Conservation (phyloP, 768 basidiomycete species). For the Leccinum rimulosum region DNA sequence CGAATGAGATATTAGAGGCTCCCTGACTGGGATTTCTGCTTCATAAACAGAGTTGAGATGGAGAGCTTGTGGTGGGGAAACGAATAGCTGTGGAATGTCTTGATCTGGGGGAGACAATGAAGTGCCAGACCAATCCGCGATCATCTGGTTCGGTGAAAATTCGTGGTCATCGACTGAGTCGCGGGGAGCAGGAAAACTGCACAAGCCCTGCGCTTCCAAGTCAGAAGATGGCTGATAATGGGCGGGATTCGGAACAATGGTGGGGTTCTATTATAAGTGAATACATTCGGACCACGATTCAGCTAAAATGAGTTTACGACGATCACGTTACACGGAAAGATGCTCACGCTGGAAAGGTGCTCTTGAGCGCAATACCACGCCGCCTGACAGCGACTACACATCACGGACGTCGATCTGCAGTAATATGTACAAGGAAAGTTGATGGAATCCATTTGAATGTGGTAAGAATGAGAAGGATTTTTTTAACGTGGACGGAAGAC, state of each 20-base stretch:
- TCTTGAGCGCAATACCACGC: conserved; percentile 82
- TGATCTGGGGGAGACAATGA: neutral
- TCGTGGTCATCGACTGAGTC: neutral
- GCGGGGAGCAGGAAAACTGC: too few relatives aligned
- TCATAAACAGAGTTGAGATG: too few relatives aligned
- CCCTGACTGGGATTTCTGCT: too few relatives aligned
- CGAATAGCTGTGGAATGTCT: neutral
- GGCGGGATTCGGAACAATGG: neutral
- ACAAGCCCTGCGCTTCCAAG: neutral
- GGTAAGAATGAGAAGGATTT: conserved; percentile 17
- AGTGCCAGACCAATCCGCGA: too few relatives aligned
- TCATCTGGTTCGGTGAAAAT: neutral
- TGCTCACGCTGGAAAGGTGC: conserved; percentile 63
- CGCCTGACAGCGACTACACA: conserved; percentile 83
- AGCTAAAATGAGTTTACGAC: conserved; percentile 9
- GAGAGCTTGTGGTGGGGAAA: too few relatives aligned
- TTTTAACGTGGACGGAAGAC: conserved; percentile 10
- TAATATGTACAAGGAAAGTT: conserved; percentile 58
- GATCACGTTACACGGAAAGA: conserved; percentile 17
- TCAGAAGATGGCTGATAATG: neutral
- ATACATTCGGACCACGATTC: neutral
- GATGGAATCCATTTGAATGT: neutral
- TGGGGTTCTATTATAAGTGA: neutral
- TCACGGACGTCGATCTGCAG: conserved; percentile 71
- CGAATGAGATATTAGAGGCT: neutral